Evolutionary conservation across 768 basidiomycete species (phyloP), one percentile per base, ranked within the genome.

Genomic region (Daedalea quercina): DNA sequence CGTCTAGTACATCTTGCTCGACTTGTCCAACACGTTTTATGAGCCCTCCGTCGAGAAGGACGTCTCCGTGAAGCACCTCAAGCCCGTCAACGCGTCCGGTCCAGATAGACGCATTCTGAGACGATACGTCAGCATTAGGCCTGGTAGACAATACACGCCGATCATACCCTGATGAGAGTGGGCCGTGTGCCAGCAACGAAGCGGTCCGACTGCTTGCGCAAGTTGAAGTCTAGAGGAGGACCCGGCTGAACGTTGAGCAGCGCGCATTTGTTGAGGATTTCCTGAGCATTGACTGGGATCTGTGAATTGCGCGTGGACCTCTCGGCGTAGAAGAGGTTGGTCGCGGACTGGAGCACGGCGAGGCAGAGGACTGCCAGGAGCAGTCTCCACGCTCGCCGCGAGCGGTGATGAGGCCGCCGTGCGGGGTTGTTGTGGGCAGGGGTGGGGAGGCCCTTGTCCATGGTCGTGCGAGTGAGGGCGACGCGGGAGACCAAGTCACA

Each of bases 71-170:
- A 37, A 88, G 50, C 20, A 91, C 74, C 54, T 85, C 73, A 1
- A 80, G 79, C 0, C 90, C 90, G 40, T 86, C 80, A 25, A 80
- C 63, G 20, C 68, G 63, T 7, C 90, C 90, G 1, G 90, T 94
- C 92, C 92, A 94, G 56, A 94, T 77, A 22, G 75, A 87, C 24
- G 84, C 91, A 56, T 91, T 87, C 64, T 63, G 41, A 17, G 17
- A 44, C n/a, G 41, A 20, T 1, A 9, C 19, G 20, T 34, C 33
- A 49, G 8, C 20, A 3, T 3, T 3, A 7, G 17, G 23, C 13
- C 47, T 9, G n/a, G n/a, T 26, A 19, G 2, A 31, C 19, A 17
- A 3, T 15, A 20, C 7, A 9, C 19, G 20, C 7, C 33, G 2
- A 35, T 19, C 15, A 12, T 37, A 56, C 58, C 52, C 73, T 77